Percentiles rank a stretch among this genome's conserved stretches.
Conservation (phyloP, 164 flowering plant genomes). For the Umbilicus rupestris region DNA sequence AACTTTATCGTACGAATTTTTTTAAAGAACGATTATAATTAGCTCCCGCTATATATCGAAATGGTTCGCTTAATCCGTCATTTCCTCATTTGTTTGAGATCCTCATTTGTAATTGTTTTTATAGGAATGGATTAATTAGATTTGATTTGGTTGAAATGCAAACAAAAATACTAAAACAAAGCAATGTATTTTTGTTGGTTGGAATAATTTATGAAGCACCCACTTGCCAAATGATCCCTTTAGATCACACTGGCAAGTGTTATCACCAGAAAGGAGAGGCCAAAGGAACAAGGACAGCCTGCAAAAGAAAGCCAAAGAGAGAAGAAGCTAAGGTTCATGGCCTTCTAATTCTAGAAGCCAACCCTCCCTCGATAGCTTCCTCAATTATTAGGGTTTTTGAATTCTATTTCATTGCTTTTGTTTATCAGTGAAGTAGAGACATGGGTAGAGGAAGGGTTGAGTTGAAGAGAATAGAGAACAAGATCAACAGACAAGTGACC, state of each 20-base stretch:
- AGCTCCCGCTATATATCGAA: too few species aligned
- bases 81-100: too few species aligned
- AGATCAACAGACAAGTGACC: slow-evolving; percentile 7
- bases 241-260: neutral
- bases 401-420: neutral
- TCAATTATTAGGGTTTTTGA: neutral
- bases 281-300: slow-evolving; percentile 3
- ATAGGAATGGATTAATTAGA: neutral
- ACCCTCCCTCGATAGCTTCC: neutral
- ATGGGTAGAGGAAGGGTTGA: slow-evolving; percentile 8
- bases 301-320: slow-evolving; percentile 5
- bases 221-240: neutral
- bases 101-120: neutral
- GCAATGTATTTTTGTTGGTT: neutral
- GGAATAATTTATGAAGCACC: neutral
- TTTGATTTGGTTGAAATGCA: neutral
- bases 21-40: too few species aligned
- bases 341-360: neutral
- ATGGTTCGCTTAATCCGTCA: too few species aligned
- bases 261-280: slow-evolving; percentile 5
- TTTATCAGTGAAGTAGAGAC: neutral
- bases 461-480: slow-evolving; percentile 6
- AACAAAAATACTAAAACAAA: neutral
- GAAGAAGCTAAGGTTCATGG: slow-evolving; percentile 4
- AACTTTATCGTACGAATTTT: too few species aligned